Evolutionary conservation across 768 basidiomycete genomes (phyloP).

Genomic region (Tulasnella sp.): DNA sequence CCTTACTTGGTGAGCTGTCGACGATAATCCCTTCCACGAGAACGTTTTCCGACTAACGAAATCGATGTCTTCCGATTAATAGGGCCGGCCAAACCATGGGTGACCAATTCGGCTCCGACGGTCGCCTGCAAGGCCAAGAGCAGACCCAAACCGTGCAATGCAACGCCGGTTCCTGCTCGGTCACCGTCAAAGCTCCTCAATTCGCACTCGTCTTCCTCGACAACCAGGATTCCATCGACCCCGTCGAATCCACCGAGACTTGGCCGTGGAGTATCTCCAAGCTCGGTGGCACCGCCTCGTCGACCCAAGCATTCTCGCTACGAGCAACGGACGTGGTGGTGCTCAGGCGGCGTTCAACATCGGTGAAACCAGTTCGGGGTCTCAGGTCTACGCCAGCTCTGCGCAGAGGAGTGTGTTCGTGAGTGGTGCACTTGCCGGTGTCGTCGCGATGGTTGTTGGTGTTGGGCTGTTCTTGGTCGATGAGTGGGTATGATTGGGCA

Average conservation of each 20-base stretch:
- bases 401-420: too few relatives aligned
- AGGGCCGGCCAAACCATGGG: conserved; percentile 34
- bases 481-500: too few relatives aligned
- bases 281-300: conserved; percentile 51
- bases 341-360: too few relatives aligned
- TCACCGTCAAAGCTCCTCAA: conserved; percentile 31
- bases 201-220: conserved; percentile 36
- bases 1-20: conserved; percentile 40
- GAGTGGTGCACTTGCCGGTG: too few relatives aligned
- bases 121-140: conserved; percentile 43
- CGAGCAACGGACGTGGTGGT: too few relatives aligned
- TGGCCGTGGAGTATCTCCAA: conserved; percentile 41
- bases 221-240: too few relatives aligned
- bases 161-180: conserved; percentile 1
- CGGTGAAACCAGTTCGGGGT: too few relatives aligned
- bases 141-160: conserved; percentile 33
- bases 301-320: conserved; percentile 48
- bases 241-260: too few relatives aligned
- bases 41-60: neutral
- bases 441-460: too few relatives aligned
- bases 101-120: conserved; percentile 35
- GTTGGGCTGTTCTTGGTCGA: too few relatives aligned
- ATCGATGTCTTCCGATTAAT: conserved; percentile 49
- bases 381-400: too few relatives aligned
- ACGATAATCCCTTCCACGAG: conserved; percentile 32